phyloP scores from a whole-genome alignment of 1,284 basidiomycete genomes.

The Cryptococcus sp. region DNA sequence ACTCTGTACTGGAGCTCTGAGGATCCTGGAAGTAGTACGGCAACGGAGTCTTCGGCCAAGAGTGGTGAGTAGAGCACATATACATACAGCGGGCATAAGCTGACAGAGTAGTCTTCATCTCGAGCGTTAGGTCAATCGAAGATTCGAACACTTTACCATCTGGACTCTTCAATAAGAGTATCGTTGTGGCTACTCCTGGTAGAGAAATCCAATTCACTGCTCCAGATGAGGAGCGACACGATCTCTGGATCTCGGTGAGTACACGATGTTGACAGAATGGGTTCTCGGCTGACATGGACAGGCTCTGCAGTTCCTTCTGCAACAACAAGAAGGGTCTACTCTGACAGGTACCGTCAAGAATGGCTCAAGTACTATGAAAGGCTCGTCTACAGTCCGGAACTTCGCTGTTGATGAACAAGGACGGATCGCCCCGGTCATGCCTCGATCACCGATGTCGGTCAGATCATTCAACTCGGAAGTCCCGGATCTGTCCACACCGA shows the following conservation, averaged over 20 bases:
- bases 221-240: conserved; percentile 86
- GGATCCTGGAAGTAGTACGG: conserved; percentile 82
- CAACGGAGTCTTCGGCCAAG: conserved; percentile 90
- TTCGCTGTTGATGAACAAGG: conserved; percentile 34
- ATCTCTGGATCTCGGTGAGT: conserved; percentile 86
- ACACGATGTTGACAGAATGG: neutral
- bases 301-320: conserved; percentile 42
- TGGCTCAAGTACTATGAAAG: conserved; percentile 3
- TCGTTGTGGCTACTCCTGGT: conserved; percentile 85
- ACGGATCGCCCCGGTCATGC: conserved; percentile 12
- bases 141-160: conserved; percentile 91
- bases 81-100: no score
- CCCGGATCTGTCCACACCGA: conserved; percentile 33
- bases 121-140: conserved; percentile 79
- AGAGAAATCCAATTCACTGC: conserved; percentile 98
- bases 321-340: conserved; percentile 29
- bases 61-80: conserved; percentile 63
- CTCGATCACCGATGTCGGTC: conserved; percentile 26
- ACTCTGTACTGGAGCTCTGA: conserved; percentile 95
- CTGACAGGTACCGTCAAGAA: conserved; percentile 13
- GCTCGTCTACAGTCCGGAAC: neutral
- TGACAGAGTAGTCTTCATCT: conserved; percentile 76
- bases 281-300: neutral
- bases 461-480: conserved; percentile 30
- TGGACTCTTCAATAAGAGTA: conserved; percentile 85